Conservation (phyloP, 2,329 filamentous ascomycete genomes). For the Pseudogymnoascus sp. region DNA sequence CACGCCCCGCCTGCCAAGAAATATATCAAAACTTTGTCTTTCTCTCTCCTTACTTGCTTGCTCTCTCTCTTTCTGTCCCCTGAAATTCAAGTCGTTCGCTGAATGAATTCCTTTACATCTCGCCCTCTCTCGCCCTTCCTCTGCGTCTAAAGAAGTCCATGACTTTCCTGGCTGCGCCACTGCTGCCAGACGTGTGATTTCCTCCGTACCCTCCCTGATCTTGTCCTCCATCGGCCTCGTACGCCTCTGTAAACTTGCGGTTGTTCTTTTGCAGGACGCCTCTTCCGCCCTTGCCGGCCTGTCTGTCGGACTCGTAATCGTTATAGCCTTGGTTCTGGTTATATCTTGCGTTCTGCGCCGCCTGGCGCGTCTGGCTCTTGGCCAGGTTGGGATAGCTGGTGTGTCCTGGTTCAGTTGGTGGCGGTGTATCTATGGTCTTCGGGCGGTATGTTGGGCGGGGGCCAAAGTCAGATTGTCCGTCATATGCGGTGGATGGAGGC, state of each 20-base stretch:
- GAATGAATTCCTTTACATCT: constrained; percentile 28
- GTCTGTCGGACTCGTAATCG: constrained; percentile 34
- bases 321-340: constrained; percentile 39
- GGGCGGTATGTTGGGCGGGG: constrained; percentile 31
- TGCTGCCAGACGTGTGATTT: constrained; percentile 65
- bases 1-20: constrained; percentile 8
- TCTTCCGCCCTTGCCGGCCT: constrained; percentile 31
- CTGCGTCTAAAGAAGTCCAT: constrained; percentile 97
- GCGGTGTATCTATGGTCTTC: constrained; percentile 38
- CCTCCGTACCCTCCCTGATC: constrained; percentile 53
- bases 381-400: constrained; percentile 2
- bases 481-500: background rate
- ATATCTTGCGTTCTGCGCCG: constrained; percentile 42
- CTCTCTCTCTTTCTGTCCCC: constrained; percentile 1
- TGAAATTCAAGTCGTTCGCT: background rate
- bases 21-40: constrained; percentile 8
- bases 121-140: constrained; percentile 62
- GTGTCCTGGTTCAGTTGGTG: constrained; percentile 38
- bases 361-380: constrained; percentile 12
- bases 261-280: constrained; percentile 76
- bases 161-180: constrained; percentile 78
- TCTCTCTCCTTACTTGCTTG: background rate
- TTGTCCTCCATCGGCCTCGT: constrained; percentile 65
- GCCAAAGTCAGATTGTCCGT: background rate
- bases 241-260: constrained; percentile 78